Evolutionary conservation across 2,329 filamentous ascomycete genomes (phyloP), one percentile per base, ranked within the genome.

Genomic region (Macroventuria anomochaeta): DNA sequence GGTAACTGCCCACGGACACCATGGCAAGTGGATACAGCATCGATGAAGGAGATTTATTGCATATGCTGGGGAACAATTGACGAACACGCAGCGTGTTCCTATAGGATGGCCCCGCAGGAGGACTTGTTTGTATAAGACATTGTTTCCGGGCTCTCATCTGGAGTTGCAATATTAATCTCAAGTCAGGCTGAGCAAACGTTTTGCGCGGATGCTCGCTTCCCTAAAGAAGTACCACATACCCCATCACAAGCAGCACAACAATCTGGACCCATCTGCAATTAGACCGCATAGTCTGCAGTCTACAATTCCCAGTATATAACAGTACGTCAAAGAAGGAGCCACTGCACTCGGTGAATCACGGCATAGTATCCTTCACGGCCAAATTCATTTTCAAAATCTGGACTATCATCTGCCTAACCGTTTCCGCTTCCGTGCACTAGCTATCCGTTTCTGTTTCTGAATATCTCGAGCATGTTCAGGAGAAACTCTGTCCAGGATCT

Each of bases 61-160:
- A 48, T 29, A 48, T 61, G 50, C 29, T 46, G 55, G 54, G 46
- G 41, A 38, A 59, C 40, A 29, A 33, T 52, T 25, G 49, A 50
- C 29, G 44, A 48, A 49, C 47, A 57, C 49, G 42, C 56, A 33
- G 57, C 47, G 41, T 53, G 39, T 32, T 46, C 55, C 52, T 26
- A 43, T 51, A 56, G 51, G 10, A 31, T 28, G 21, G n/a, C 13
- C 11, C 21, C 3, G 4, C n/a, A 32, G 25, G 17, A 25, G 10
- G 2, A 11, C 3, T 23, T 15, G n/a, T 18, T 46, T 18, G 29
- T 15, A 20, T 28, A 15, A 12, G 8, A 15, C 11, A 12, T 13
- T 26, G 36, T 28, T 29, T 17, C 31, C 25, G 23, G 5, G 18
- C 5, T 28, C 17, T 28, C 21, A 15, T 40, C 34, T 33, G 28